A percentile compares a stretch with the other conserved stretches of the same genome.
phyloP scores from a whole-genome alignment of 805 yeast genomes.

The Yarrowia sp. region DNA sequence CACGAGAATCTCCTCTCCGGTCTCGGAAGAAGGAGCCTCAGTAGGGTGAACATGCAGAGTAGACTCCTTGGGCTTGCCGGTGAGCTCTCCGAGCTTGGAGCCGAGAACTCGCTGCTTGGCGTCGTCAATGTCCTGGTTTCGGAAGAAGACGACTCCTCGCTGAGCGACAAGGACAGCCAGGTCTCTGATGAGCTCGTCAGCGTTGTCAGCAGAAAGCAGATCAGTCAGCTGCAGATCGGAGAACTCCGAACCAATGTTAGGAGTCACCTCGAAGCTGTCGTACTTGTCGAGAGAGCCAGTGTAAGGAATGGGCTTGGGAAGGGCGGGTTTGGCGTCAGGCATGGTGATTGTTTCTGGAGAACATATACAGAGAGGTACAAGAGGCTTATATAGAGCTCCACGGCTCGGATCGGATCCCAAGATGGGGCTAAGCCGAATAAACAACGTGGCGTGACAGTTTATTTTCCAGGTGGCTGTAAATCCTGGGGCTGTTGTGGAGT shows the following conservation, averaged over 20 bases:
- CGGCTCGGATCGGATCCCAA: too few species aligned
- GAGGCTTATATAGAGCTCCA: too few species aligned
- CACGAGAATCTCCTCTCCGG: slow-evolving; percentile 31
- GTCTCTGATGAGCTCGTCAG: slow-evolving; percentile 41
- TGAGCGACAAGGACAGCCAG: slow-evolving; percentile 49
- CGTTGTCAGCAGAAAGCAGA: slow-evolving; percentile 32
- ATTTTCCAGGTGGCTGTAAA: background rate
- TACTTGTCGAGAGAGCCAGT: slow-evolving; percentile 36
- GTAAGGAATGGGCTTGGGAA: slow-evolving; percentile 17
- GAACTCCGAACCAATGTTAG: slow-evolving; percentile 39
- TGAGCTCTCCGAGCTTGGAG: slow-evolving; percentile 35
- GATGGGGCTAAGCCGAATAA: background rate
- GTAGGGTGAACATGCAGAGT: slow-evolving; percentile 40
- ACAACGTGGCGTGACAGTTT: slow-evolving; percentile 16
- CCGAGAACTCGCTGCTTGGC: slow-evolving; percentile 37
- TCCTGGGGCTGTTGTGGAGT: slow-evolving; percentile 5
- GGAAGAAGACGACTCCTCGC: slow-evolving; percentile 53
- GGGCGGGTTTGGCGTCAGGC: slow-evolving; percentile 14
- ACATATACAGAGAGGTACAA: too few species aligned
- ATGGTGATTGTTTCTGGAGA: background rate
- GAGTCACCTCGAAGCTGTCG: slow-evolving; percentile 37
- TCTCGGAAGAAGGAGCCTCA: slow-evolving; percentile 37
- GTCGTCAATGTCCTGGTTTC: slow-evolving; percentile 43
- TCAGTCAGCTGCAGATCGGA: slow-evolving; percentile 35
- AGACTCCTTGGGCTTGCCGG: slow-evolving; percentile 37